These are phyloP conservation scores for Apophysomyces ossiformis DNA, from an alignment of 371 early-diverging fungal genomes.

Conservation along the genomic window DNA sequence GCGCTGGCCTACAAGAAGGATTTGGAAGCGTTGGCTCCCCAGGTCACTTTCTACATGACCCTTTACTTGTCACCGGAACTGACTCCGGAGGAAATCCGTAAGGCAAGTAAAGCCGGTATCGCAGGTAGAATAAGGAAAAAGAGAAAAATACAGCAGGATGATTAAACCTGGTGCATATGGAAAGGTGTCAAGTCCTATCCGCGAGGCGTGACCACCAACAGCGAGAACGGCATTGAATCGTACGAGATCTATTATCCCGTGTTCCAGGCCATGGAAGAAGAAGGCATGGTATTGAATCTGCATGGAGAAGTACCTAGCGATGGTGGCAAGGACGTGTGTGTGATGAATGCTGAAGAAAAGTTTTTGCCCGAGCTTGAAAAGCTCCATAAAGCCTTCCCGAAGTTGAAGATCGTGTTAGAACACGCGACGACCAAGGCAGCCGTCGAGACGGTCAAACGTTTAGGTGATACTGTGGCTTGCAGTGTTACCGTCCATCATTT, in stretches of 20 bases:
- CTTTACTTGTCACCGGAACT: constrained; percentile 89
- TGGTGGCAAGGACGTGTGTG: constrained; percentile 81
- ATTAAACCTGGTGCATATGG: constrained; percentile 6
- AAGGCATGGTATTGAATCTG: constrained; percentile 91
- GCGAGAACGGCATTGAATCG: constrained; percentile 91
- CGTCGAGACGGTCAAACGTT: constrained; percentile 88
- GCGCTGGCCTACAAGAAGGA: constrained; percentile 85
- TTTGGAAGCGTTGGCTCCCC: constrained; percentile 83
- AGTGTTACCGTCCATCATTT: constrained; percentile 96
- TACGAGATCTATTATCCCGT: constrained; percentile 91
- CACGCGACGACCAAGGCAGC: constrained; percentile 96
- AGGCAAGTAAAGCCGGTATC: constrained; percentile 87
- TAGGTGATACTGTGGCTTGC: constrained; percentile 92
- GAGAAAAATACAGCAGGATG: neutral
- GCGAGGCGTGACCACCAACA: constrained; percentile 97
- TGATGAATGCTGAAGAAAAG: constrained; percentile 95
- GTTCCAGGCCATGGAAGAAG: constrained; percentile 94
- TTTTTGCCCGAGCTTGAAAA: constrained; percentile 87
- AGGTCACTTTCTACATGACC: constrained; percentile 91
- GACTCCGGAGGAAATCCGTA: constrained; percentile 88
- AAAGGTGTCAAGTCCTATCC: constrained; percentile 95
- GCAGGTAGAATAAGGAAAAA: constrained; percentile 52
- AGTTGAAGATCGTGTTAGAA: constrained; percentile 93
- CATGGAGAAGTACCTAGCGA: constrained; percentile 97
- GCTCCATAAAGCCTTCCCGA: constrained; percentile 89